A percentile compares a stretch with the other conserved stretches of the same genome.
These are phyloP conservation scores for Trichoderma gamsii DNA, from an alignment of 495 filamentous ascomycete species.

Conservation along the genomic window DNA sequence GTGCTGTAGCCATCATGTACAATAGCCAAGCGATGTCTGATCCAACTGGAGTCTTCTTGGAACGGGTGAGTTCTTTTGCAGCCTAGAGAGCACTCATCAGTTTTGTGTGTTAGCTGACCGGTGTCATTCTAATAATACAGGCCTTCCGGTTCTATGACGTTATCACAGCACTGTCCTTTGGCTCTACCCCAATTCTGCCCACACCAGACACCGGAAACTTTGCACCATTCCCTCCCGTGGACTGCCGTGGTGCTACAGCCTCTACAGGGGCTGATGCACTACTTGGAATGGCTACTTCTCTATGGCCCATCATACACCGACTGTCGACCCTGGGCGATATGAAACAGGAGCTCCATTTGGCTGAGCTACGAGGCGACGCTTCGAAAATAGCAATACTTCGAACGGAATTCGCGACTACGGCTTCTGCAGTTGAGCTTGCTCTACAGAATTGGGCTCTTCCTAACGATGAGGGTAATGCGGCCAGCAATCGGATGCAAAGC, in stretches of 20 bases:
- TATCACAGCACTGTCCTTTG: conserved; percentile 56
- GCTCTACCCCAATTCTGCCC: conserved; percentile 49
- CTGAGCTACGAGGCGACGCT: conserved; percentile 29
- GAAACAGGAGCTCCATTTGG: conserved; percentile 43
- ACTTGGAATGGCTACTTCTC: conserved; percentile 54
- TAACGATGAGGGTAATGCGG: conserved; percentile 17
- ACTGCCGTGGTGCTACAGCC: conserved; percentile 35
- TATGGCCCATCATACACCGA: conserved; percentile 60
- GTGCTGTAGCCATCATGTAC: conserved; percentile 53
- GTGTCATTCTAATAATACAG: conserved; percentile 24
- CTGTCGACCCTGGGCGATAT: conserved; percentile 49
- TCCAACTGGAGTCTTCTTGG: conserved; percentile 49
- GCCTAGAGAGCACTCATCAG: background rate
- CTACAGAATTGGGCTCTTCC: conserved; percentile 47
- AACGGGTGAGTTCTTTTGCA: conserved; percentile 40
- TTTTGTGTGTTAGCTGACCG: background rate
- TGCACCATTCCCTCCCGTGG: conserved; percentile 40
- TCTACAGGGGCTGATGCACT: conserved; percentile 51
- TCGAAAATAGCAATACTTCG: conserved; percentile 48
- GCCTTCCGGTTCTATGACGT: conserved; percentile 62
- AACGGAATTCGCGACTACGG: conserved; percentile 49
- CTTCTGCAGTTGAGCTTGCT: conserved; percentile 50
- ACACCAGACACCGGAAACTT: conserved; percentile 43
- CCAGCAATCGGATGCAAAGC: conserved; percentile 25
- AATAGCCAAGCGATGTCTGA: conserved; percentile 40